A percentile compares a stretch with the other conserved stretches of the same genome.
Evolutionary conservation across 208 protist species (phyloP).

Genomic region (Angomonas deanei): DNA sequence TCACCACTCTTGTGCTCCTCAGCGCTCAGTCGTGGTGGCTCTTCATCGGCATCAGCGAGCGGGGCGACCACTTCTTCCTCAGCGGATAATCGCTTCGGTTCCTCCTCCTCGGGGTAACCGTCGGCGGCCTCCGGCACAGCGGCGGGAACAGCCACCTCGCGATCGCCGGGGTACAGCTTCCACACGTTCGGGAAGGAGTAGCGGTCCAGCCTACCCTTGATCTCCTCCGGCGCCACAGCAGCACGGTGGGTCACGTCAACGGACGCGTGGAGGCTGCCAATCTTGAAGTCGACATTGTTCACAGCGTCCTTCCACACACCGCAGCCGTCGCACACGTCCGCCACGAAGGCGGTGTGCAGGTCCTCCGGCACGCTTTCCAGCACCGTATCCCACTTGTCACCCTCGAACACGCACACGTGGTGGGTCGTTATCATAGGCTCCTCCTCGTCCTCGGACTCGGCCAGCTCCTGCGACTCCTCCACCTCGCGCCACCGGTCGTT

Average conservation of each 20-base stretch:
- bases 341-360: slow-evolving; percentile 57
- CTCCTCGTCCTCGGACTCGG: not conserved
- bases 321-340: slow-evolving; percentile 56
- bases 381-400: slow-evolving; percentile 8
- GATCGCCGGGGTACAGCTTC: slow-evolving; percentile 45
- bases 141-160: slow-evolving; percentile 23
- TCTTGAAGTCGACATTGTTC: slow-evolving; percentile 71
- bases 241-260: slow-evolving; percentile 72
- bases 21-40: no score
- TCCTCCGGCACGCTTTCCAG: slow-evolving; percentile 11
- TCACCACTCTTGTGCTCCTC: no score
- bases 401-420: not conserved
- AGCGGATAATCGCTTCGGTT: not conserved
- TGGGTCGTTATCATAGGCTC: not conserved
- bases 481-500: slow-evolving; percentile 26
- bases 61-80: no score
- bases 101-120: not conserved
- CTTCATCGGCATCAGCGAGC: no score
- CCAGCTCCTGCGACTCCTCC: not conserved
- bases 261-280: slow-evolving; percentile 1
- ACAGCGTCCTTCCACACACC: slow-evolving; percentile 26
- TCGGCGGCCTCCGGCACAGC: not conserved
- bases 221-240: slow-evolving; percentile 60
- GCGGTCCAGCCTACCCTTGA: slow-evolving; percentile 46
- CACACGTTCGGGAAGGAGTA: slow-evolving; percentile 49